Conservation (phyloP, 352 stramenopile genomes). For the Phytophthora cryptogea region DNA sequence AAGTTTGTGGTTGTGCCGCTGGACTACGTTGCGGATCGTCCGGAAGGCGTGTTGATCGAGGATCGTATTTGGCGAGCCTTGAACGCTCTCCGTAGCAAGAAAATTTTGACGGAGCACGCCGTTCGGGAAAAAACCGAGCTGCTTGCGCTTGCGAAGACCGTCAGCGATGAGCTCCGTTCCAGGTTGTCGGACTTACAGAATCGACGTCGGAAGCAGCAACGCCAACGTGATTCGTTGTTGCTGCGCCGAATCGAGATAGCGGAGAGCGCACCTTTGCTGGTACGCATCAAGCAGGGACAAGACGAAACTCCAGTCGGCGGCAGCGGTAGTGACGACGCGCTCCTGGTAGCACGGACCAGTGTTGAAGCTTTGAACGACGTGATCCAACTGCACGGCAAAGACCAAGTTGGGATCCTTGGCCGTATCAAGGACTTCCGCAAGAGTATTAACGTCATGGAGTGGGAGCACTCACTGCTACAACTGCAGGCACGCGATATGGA, state of each 20-base stretch:
- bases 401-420: constrained; percentile 84
- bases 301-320: constrained; percentile 76
- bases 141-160: constrained; percentile 43
- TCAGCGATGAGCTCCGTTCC: constrained; percentile 59
- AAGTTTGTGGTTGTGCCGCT: constrained; percentile 57
- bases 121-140: constrained; percentile 63
- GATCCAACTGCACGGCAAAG: constrained; percentile 84
- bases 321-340: constrained; percentile 55
- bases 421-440: constrained; percentile 95
- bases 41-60: constrained; percentile 64
- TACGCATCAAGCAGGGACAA: constrained; percentile 92
- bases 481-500: constrained; percentile 87
- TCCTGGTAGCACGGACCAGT: constrained; percentile 77
- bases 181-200: constrained; percentile 51
- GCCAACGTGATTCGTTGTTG: constrained; percentile 11
- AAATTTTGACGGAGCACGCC: constrained; percentile 64
- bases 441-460: constrained; percentile 95
- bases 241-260: constrained; percentile 19
- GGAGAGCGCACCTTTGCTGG: constrained; percentile 72
- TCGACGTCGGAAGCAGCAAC: constrained; percentile 34
- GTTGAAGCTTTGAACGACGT: constrained; percentile 90
- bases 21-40: constrained; percentile 71
- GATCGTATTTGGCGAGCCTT: constrained; percentile 70
- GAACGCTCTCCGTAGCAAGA: constrained; percentile 63
- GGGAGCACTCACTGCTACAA: constrained; percentile 86